These are phyloP conservation scores for Jamesozyma spencerorum DNA, from an alignment of 805 yeast species.

Conservation along the genomic window DNA sequence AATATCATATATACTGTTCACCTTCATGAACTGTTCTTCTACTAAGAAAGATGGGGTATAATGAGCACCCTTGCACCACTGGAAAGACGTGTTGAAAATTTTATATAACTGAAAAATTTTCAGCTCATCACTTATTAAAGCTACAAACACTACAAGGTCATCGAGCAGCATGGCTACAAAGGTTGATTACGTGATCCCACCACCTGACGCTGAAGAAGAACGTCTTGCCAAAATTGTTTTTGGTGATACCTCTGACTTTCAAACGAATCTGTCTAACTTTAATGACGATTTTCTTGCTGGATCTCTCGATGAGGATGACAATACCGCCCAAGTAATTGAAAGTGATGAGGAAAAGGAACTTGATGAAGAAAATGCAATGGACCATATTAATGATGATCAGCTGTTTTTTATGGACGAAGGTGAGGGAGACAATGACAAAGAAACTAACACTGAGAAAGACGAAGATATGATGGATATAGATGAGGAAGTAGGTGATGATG, in stretches of 20 bases:
- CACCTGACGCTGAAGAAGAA: constrained; percentile 78
- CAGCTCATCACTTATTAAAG: constrained; percentile 20
- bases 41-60: no score
- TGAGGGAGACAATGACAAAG: constrained; percentile 7
- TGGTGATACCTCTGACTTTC: constrained; percentile 58
- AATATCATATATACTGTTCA: not conserved
- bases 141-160: constrained; percentile 5
- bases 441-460: constrained; percentile 15
- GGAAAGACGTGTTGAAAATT: no score
- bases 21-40: no score
- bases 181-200: constrained; percentile 33
- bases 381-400: constrained; percentile 22
- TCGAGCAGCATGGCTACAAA: not conserved
- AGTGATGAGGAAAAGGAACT: constrained; percentile 24
- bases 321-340: constrained; percentile 24
- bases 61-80: no score
- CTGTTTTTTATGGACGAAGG: constrained; percentile 22
- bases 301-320: constrained; percentile 33
- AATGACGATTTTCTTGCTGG: constrained; percentile 32
- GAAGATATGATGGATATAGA: constrained; percentile 37
- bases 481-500: constrained; percentile 32
- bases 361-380: constrained; percentile 24
- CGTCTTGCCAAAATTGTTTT: constrained; percentile 75
- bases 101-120: constrained; percentile 1
- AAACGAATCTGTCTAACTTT: constrained; percentile 55